Percentiles rank a stretch among this genome's conserved stretches.
phyloP scores from a whole-genome alignment of 1,284 basidiomycete species.

The Ganoderma resinaceum region DNA sequence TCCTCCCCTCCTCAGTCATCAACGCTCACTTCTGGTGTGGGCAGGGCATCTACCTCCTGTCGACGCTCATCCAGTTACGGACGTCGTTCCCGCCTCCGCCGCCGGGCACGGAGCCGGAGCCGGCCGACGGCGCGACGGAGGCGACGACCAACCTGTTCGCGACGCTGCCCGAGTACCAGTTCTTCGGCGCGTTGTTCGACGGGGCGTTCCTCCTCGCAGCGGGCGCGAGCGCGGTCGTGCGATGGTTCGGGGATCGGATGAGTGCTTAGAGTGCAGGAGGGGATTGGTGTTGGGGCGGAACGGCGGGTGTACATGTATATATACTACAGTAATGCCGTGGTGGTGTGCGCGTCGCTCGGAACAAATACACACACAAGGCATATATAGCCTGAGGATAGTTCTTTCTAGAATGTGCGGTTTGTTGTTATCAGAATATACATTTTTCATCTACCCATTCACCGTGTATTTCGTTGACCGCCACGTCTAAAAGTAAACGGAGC shows the following conservation, averaged over 20 bases:
- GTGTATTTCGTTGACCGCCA: too few relatives aligned
- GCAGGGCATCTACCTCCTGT: conserved; percentile 79
- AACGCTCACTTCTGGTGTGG: too few relatives aligned
- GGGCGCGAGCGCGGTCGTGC: conserved; percentile 48
- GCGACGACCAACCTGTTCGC: conserved; percentile 66
- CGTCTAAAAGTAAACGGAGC: too few relatives aligned
- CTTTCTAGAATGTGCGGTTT: too few relatives aligned
- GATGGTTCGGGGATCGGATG: conserved; percentile 54
- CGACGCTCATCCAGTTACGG: conserved; percentile 79
- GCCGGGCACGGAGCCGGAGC: conserved; percentile 33
- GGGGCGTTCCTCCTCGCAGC: conserved; percentile 70
- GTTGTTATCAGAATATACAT: too few relatives aligned
- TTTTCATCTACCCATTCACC: too few relatives aligned
- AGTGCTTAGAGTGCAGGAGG: background rate
- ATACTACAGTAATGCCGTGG: too few relatives aligned
- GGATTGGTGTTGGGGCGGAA: too few relatives aligned
- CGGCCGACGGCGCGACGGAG: background rate
- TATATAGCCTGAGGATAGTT: too few relatives aligned
- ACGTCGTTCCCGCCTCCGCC: conserved; percentile 72
- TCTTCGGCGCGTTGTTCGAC: conserved; percentile 79
- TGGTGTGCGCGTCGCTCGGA: too few relatives aligned
- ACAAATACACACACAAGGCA: too few relatives aligned
- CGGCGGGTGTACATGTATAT: background rate
- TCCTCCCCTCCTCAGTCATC: too few relatives aligned
- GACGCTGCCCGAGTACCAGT: conserved; percentile 74